phyloP scores from a whole-genome alignment of 2,329 filamentous ascomycete genomes.

The Colletotrichum salicis region DNA sequence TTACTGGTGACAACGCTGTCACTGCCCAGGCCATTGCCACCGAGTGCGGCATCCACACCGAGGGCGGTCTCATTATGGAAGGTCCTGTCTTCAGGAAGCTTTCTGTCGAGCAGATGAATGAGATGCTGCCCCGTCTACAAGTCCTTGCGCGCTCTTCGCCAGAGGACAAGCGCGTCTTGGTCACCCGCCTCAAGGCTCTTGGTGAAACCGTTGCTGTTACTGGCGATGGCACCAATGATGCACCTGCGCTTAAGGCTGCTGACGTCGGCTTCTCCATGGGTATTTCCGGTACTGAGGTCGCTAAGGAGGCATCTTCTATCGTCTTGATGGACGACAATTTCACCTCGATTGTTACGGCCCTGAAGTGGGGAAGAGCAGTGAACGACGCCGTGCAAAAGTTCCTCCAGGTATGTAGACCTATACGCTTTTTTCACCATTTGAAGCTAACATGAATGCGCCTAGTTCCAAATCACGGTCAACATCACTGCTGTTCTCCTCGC shows the following conservation, averaged over 20 bases:
- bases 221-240: constrained; percentile 75
- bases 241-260: constrained; percentile 71
- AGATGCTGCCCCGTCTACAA: constrained; percentile 58
- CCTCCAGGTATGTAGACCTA: constrained; percentile 59
- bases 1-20: constrained; percentile 74
- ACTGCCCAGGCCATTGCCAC: constrained; percentile 73
- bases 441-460: neutral
- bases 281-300: constrained; percentile 73
- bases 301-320: constrained; percentile 76
- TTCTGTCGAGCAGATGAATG: constrained; percentile 61
- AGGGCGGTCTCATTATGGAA: constrained; percentile 73
- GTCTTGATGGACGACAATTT: constrained; percentile 76
- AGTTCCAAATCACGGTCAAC: constrained; percentile 77
- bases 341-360: constrained; percentile 71
- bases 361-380: constrained; percentile 76
- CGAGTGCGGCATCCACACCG: constrained; percentile 72
- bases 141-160: constrained; percentile 69
- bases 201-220: constrained; percentile 72
- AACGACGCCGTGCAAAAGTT: constrained; percentile 77
- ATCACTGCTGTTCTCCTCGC: constrained; percentile 74
- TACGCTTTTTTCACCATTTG: neutral
- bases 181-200: constrained; percentile 62
- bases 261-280: constrained; percentile 78
- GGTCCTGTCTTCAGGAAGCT: constrained; percentile 70
- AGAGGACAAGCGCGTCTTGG: constrained; percentile 68